Base-by-base conservation (phyloP, 1,139 yeast species). In the Lodderomyces orthopsilosis region DNA sequence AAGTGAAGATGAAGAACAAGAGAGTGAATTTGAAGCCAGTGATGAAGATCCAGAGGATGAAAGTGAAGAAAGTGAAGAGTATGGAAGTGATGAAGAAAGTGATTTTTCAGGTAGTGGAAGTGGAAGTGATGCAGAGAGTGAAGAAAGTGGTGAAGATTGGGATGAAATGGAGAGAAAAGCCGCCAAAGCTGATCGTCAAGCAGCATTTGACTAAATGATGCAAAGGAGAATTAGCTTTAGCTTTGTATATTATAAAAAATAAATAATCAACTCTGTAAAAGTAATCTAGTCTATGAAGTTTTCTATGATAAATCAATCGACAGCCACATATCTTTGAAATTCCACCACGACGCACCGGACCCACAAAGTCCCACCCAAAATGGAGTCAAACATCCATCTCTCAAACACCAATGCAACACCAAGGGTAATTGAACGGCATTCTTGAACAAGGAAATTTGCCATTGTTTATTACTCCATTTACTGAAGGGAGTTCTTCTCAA, bases 11-110 rank as follows among this genome's bases (percentile, higher is more conserved):
- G 83, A 77, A 44, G 86, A 79, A 43, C 79, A 77, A 51, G 85
- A 79, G 51, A 68, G 78, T 42, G 84, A 80, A 47, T 79, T 80
- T 55, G 81, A 78, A 57, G 82, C 73, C 14, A 66, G 77, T 51
- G 83, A 79, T 50, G 86, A 77, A 23, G 85, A 85, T 56, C 91
- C 91, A 26, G 75, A 81, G 50, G 93, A 85, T 57, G 94, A 85
- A 57, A 86, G 82, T 40, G 88, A 75, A 13, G 80, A 64, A 21
- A 79, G 85, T 50, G 86, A 75, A 43, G 73, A 65, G 10, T 38
- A 49, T 35, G 41, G 38, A 7, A 46, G 48, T 37, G 79, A 74
- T 19, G 84, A 74, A 49, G 78, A 73, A 41, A 30, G 35, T 33
- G 41, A 39, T 33, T 77, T 66, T 15, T 64, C 65, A 28, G 70